Evolutionary conservation across 306 rosid genomes (phyloP), one percentile per base, ranked within the genome.

Genomic region (Cucurbita argyrosperma): DNA sequence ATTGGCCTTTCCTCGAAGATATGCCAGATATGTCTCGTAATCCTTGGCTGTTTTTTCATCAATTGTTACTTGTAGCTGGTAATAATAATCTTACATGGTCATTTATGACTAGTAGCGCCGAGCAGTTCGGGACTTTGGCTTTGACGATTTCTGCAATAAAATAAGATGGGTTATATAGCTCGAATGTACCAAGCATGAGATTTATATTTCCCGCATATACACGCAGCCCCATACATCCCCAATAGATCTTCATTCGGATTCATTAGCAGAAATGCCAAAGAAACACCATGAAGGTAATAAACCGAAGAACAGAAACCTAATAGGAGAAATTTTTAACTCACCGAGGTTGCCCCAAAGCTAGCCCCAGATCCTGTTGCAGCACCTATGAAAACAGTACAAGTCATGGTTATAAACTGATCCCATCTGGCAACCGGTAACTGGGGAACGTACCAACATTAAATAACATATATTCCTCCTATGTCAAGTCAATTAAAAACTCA

Each of bases 341-440:
- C 97, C 11, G 88, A 77, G 71, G 85, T 78, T 76, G 87, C 72
- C 53, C 97, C 97, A 78, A 95, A 91, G 90, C 99, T 95, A 11
- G 94, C 83, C 68, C 96, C 97, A 35, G 92, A 87, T 67, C 92
- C 96, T 56, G 90, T 78, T 43, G 86, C 90, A 69, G 88, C 84
- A 57, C 99, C 96, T 91, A 70, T 51, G 87, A 74, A 71, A 77
- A 74, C 35, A 72, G 71, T 59, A 26, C 71, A 57, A 67, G 15
- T 3, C 56, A 68, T 57, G 49, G 21, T 16, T 54, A 26, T 49
- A 16, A 19, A 70, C 59, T 8, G 15, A 70, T 26, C 58, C 42
- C 45, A 46, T 7, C 8, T 6, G 47, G 73, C 8, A 69, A 69
- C 18, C 1, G 45, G 13, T 11, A 69, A 3, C 55, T 23, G n/a